A percentile compares a stretch with the other conserved stretches of the same genome.
Conservation (phyloP, 257 asterid species). For the Capsicum chinense region DNA sequence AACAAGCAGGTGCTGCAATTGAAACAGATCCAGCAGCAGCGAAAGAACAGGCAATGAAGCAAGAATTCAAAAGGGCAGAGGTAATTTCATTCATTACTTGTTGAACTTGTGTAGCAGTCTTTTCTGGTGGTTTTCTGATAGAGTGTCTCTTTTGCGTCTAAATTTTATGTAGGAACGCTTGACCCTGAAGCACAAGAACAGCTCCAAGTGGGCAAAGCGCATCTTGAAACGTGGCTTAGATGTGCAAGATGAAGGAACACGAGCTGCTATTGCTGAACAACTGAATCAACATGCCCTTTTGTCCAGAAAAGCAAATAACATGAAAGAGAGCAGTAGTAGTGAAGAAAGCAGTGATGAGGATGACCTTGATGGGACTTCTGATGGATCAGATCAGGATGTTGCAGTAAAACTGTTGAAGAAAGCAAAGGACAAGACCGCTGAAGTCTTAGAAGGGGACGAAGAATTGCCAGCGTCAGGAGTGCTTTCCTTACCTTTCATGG, state of each 20-base stretch:
- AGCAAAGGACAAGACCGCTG: slow-evolving; percentile 75
- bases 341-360: slow-evolving; percentile 81
- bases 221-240: slow-evolving; percentile 73
- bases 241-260: slow-evolving; percentile 84
- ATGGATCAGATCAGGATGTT: slow-evolving; percentile 57
- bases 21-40: slow-evolving; percentile 88
- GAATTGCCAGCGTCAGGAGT: slow-evolving; percentile 80
- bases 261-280: slow-evolving; percentile 82
- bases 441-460: slow-evolving; percentile 66
- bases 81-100: slow-evolving; percentile 42
- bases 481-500: slow-evolving; percentile 94
- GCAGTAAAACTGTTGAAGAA: slow-evolving; percentile 54
- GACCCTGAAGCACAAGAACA: slow-evolving; percentile 86
- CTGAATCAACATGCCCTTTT: slow-evolving; percentile 75
- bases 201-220: slow-evolving; percentile 83
- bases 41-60: slow-evolving; percentile 77
- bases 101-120: neutral
- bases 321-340: slow-evolving; percentile 72
- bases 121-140: neutral
- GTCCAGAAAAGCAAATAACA: slow-evolving; percentile 80
- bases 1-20: slow-evolving; percentile 52
- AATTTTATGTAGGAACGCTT: slow-evolving; percentile 72
- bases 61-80: slow-evolving; percentile 83
- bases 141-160: slow-evolving; percentile 25
- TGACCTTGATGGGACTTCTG: slow-evolving; percentile 63